These are phyloP conservation scores for Panicum hallii DNA, from an alignment of 202 grass and related monocot species.

Conservation along the genomic window DNA sequence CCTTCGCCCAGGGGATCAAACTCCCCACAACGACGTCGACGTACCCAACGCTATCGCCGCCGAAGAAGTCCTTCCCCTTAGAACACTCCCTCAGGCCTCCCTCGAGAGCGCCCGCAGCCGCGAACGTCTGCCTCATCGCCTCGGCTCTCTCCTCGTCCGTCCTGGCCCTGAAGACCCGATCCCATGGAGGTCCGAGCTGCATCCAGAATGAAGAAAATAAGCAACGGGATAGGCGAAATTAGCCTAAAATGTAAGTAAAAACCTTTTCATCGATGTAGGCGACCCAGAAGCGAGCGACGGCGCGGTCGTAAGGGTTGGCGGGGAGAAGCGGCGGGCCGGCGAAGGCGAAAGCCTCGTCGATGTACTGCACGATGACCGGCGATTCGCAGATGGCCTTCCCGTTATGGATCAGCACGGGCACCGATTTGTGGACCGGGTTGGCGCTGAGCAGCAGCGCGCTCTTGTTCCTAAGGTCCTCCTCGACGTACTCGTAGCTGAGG, in stretches of 20 bases:
- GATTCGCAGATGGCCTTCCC: constrained; percentile 53
- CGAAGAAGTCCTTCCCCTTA: constrained; percentile 52
- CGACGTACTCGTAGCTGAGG: constrained; percentile 51
- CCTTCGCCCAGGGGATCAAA: background rate
- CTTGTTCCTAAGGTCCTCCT: constrained; percentile 58
- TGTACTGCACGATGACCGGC: constrained; percentile 50
- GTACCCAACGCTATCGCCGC: constrained; percentile 42
- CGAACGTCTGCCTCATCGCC: background rate
- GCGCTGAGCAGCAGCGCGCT: constrained; percentile 46
- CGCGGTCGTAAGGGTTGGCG: constrained; percentile 44
- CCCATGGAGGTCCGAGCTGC: constrained; percentile 21
- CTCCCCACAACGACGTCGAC: constrained; percentile 47
- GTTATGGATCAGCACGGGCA: constrained; percentile 47
- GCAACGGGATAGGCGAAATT: background rate
- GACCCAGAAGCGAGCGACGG: constrained; percentile 52
- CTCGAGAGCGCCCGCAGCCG: constrained; percentile 23
- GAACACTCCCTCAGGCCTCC: constrained; percentile 25
- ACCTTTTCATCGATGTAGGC: constrained; percentile 52
- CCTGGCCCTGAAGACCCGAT: background rate
- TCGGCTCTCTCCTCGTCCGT: constrained; percentile 28
- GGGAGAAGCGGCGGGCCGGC: constrained; percentile 40
- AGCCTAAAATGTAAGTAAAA: background rate
- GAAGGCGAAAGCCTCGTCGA: constrained; percentile 46
- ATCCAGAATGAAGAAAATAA: background rate
- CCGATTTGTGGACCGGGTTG: constrained; percentile 53